Evolutionary conservation across 139 green algal species (phyloP).

Genomic region (Trebouxia sp.): DNA sequence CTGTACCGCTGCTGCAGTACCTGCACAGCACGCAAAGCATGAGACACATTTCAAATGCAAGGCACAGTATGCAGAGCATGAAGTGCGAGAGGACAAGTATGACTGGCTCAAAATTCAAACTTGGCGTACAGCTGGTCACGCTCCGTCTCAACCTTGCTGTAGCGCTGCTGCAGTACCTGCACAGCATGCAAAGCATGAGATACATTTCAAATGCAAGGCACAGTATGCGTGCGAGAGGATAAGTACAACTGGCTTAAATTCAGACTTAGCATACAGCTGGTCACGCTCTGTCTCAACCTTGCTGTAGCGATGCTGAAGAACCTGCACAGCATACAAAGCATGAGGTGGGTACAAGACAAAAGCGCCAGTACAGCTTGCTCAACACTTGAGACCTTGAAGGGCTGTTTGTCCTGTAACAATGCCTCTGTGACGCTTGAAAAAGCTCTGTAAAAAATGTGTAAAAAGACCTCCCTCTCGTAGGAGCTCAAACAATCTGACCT

Average conservation of each 20-base stretch:
- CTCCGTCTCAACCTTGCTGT: conserved; percentile 66
- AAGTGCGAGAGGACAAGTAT: no score
- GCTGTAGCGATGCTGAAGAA: conserved; percentile 72
- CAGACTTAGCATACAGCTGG: conserved; percentile 57
- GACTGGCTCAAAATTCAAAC: no score
- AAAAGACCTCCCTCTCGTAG: no score
- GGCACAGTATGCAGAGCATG: no score
- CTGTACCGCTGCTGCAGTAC: conserved; percentile 75
- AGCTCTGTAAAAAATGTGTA: no score
- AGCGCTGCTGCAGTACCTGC: conserved; percentile 75
- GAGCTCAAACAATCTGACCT: no score
- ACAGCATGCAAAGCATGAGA: background rate
- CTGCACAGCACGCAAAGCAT: conserved; percentile 29
- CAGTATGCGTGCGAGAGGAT: no score
- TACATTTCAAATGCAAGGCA: background rate
- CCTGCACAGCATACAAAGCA: conserved; percentile 36
- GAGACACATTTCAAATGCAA: background rate
- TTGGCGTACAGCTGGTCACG: conserved; percentile 76
- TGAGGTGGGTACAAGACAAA: no score
- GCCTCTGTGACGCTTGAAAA: no score
- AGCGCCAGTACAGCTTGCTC: no score
- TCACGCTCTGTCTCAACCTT: conserved; percentile 72
- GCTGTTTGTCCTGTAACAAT: no score
- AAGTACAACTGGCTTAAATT: background rate
- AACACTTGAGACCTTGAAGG: no score